These are phyloP conservation scores for Mycotypha africana DNA, from an alignment of 371 early-diverging fungal genomes.

Conservation along the genomic window DNA sequence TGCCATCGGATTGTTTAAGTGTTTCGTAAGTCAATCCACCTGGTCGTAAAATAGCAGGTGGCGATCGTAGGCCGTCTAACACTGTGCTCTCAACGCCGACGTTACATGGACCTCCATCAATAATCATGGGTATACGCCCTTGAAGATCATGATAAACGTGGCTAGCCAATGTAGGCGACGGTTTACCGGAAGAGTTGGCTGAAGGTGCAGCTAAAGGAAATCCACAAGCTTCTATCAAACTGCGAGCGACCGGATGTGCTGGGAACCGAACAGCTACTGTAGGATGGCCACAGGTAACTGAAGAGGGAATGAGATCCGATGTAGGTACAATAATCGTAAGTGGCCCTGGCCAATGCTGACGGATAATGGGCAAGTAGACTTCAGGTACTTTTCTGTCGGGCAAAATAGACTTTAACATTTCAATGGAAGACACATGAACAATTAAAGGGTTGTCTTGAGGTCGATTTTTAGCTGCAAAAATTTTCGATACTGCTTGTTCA, in stretches of 20 bases:
- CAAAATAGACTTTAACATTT: conserved; percentile 79
- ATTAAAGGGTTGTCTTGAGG: conserved; percentile 99
- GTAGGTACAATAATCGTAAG: conserved; percentile 91
- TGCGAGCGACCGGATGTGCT: conserved; percentile 86
- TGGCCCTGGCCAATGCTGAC: conserved; percentile 96
- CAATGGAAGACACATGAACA: conserved; percentile 91
- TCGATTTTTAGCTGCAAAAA: conserved; percentile 92
- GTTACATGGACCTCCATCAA: conserved; percentile 93
- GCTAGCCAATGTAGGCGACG: conserved; percentile 90
- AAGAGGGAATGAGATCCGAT: conserved; percentile 58
- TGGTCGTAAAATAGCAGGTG: conserved; percentile 92
- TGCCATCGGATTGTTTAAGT: conserved; percentile 47
- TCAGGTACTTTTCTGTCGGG: conserved; percentile 54
- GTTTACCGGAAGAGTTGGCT: conserved; percentile 98
- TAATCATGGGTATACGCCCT: conserved; percentile 78
- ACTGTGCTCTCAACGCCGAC: conserved; percentile 98
- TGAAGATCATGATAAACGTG: conserved; percentile 92
- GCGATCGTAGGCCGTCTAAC: conserved; percentile 67
- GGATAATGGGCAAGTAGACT: conserved; percentile 64
- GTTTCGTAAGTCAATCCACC: conserved; percentile 94
- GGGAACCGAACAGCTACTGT: conserved; percentile 97
- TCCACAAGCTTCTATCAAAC: conserved; percentile 81
- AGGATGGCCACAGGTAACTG: conserved; percentile 82
- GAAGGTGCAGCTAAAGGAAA: conserved; percentile 98
- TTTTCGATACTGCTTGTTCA: conserved; percentile 67